A percentile compares a stretch with the other conserved stretches of the same genome.
phyloP scores from a whole-genome alignment of 345 rosid genomes.

The Ricinus communis region DNA sequence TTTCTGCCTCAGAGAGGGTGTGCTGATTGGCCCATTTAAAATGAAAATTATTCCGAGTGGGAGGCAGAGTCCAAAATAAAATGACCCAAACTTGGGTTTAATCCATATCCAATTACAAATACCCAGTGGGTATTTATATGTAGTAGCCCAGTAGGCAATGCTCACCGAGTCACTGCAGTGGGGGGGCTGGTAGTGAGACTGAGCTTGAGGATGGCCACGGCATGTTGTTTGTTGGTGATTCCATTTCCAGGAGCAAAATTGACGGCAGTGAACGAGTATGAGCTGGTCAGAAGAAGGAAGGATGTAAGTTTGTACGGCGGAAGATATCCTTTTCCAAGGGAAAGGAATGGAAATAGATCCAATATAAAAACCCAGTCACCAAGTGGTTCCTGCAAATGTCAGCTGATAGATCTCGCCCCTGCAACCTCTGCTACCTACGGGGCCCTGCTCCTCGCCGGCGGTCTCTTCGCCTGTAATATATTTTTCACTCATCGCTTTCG shows the following conservation, averaged over 20 bases:
- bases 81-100: too few relatives aligned
- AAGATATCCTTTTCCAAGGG: background rate
- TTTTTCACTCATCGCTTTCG: background rate
- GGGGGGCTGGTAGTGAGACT: too few relatives aligned
- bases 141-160: too few relatives aligned
- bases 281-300: too few relatives aligned
- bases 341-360: conserved; percentile 16
- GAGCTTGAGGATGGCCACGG: too few relatives aligned
- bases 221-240: background rate
- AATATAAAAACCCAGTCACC: background rate
- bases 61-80: too few relatives aligned
- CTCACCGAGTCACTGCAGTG: too few relatives aligned
- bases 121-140: too few relatives aligned
- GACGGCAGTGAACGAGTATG: background rate
- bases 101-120: too few relatives aligned
- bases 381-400: conserved; percentile 48
- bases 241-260: background rate
- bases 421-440: conserved; percentile 69
- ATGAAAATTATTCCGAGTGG: too few relatives aligned
- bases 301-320: background rate
- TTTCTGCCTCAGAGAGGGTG: too few relatives aligned
- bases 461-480: conserved; percentile 70
- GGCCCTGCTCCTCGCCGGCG: conserved; percentile 63
- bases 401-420: conserved; percentile 62
- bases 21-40: too few relatives aligned